Conservation (phyloP, 2,329 filamentous ascomycete genomes). For the Thelonectria blattea region DNA sequence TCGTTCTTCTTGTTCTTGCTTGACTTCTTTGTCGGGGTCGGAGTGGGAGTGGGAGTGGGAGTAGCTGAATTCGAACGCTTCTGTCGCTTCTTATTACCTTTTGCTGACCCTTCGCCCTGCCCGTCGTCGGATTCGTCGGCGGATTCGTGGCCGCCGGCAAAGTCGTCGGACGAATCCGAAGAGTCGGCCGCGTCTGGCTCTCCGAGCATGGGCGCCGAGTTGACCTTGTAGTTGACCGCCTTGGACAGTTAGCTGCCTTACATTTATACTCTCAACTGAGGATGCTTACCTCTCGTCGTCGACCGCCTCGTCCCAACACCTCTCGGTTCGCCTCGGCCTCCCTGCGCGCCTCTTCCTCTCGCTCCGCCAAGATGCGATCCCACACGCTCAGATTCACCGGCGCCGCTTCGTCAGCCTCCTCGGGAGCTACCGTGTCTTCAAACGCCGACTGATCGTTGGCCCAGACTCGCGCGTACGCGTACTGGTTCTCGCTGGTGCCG, state of each 20-base stretch:
- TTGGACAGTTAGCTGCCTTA: conserved; percentile 34
- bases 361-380: conserved; percentile 86
- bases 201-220: conserved; percentile 31
- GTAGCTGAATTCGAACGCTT: conserved; percentile 35
- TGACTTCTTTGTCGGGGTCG: conserved; percentile 36
- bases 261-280: background rate
- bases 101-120: conserved; percentile 26
- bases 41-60: conserved; percentile 22
- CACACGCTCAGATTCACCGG: conserved; percentile 75
- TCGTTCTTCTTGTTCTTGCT: conserved; percentile 33
- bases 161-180: conserved; percentile 45
- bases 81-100: conserved; percentile 49
- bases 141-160: conserved; percentile 39
- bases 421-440: conserved; percentile 64
- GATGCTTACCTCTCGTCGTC: conserved; percentile 60
- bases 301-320: conserved; percentile 83
- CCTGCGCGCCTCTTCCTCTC: conserved; percentile 78
- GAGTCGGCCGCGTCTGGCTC: conserved; percentile 35
- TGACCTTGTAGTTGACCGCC: conserved; percentile 46
- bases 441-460: conserved; percentile 77
- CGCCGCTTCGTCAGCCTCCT: conserved; percentile 57
- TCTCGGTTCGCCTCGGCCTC: conserved; percentile 72
- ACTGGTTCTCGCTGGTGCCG: conserved; percentile 74
- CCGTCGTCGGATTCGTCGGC: conserved; percentile 42
- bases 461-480: conserved; percentile 92